Evolutionary conservation across 139 green algal genomes (phyloP), one percentile per base, ranked within the genome.

Genomic region (Picochlorum costavermella): DNA sequence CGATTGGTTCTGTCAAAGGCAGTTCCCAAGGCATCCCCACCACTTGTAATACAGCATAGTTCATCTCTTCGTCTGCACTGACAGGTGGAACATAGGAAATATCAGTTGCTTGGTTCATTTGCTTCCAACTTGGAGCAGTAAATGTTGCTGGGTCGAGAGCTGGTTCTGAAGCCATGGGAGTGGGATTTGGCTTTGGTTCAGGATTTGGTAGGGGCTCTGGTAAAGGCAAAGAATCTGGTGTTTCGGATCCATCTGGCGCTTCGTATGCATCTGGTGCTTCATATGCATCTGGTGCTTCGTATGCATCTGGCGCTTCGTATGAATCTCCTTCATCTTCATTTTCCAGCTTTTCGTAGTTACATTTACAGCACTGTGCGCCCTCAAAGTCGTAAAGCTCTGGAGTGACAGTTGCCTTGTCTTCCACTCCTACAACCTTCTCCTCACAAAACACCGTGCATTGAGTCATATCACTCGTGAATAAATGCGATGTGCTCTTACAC

Each of bases 91-190:
- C 58, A 50, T 29, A 50, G 23, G 23, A 29, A 16, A 25, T 23
- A 51, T 64, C 58, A 50, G 13, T 17, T 29, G 58, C 58, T 31
- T 44, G 12, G 20, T 44, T 14, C 40, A 64, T 29, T 25, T 64
- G n/a, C 29, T 28, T 50, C 14, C n/a, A 17, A 31, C n/a, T 64
- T 17, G 58, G 58, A 29, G 40, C 0, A n/a, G 57, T 64, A 16
- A 64, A 64, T 28, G 40, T 51, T 16, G 17, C n/a, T 44, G 56
- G 56, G 56, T 62, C 56, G 5, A 62, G n/a, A 12, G n/a, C 31
- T 40, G 33, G 33, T 40, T 40, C 33, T 40, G 33, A 40, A 8
- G 48, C 17, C 17, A 55, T 11, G 12, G 48, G 48, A 23, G 48
- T 55, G 12, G 48, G 48, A 55, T 26, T 23, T n/a, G 48, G 48